Evolutionary conservation across 805 yeast genomes (phyloP).

Genomic region (Lachancea cidri): DNA sequence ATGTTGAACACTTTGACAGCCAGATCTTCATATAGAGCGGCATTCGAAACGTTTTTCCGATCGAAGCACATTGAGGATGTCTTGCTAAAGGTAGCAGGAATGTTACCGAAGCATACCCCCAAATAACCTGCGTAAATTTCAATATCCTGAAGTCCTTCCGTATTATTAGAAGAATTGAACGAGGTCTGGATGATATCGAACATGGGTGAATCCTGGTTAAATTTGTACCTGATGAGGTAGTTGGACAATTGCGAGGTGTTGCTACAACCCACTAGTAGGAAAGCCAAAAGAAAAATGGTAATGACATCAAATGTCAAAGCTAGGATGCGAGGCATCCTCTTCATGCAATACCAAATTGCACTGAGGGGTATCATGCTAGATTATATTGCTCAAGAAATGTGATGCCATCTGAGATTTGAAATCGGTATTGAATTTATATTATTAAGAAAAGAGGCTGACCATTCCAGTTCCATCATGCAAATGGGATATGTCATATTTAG

Average conservation of each 20-base stretch:
- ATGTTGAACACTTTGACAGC: conserved; percentile 22
- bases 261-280: conserved; percentile 53
- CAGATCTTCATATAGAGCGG: conserved; percentile 23
- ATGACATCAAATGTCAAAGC: conserved; percentile 42
- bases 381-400: not conserved
- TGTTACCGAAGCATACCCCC: conserved; percentile 47
- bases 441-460: conserved; percentile 2
- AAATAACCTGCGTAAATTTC: conserved; percentile 49
- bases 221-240: conserved; percentile 44
- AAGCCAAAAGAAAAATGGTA: conserved; percentile 46
- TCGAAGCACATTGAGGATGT: conserved; percentile 24
- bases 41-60: conserved; percentile 20
- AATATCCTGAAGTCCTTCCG: conserved; percentile 35
- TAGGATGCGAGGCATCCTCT: conserved; percentile 40
- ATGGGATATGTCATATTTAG: no score
- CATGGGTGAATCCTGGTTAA: conserved; percentile 43
- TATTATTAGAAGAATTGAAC: conserved; percentile 29
- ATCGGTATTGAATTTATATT: no score
- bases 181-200: conserved; percentile 38
- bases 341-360: conserved; percentile 26
- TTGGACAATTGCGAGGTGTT: conserved; percentile 42
- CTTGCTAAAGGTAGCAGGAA: conserved; percentile 21
- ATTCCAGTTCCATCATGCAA: no score
- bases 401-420: no score
- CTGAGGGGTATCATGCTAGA: conserved; percentile 13